Conservation (phyloP, 2,329 filamentous ascomycete genomes). For the Penicillium sp. region DNA sequence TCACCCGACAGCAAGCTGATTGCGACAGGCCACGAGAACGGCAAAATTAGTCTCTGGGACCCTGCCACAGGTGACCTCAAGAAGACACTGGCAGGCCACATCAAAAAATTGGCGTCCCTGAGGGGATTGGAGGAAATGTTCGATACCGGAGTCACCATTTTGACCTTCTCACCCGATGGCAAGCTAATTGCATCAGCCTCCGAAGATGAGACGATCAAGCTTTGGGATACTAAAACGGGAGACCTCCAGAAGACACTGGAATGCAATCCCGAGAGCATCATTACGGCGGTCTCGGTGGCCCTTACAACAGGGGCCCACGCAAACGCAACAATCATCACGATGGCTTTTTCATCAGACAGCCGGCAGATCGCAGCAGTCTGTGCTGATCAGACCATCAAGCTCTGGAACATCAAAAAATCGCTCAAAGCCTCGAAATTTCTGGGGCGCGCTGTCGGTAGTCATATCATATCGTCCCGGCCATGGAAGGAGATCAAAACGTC, state of each 20-base stretch:
- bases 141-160: not conserved
- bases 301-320: too few species aligned
- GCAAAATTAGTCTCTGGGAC: not conserved
- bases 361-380: too few species aligned
- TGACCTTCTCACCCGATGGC: constrained; percentile 16
- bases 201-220: too few species aligned
- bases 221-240: constrained; percentile 10
- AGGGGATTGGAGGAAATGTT: not conserved
- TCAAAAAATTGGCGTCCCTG: not conserved
- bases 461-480: not conserved
- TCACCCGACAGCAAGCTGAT: too few species aligned
- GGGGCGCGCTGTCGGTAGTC: not conserved
- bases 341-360: too few species aligned
- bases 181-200: constrained; percentile 9
- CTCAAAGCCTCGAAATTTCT: not conserved
- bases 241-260: constrained; percentile 6
- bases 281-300: too few species aligned
- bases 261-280: too few species aligned
- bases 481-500: not conserved
- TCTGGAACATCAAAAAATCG: constrained; percentile 1
- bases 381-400: too few species aligned
- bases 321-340: too few species aligned
- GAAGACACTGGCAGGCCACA: constrained; percentile 7
- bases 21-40: too few species aligned
- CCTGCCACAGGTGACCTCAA: not conserved